These are phyloP conservation scores for Curvularia lunata DNA, from an alignment of 2,329 filamentous ascomycete species.

Conservation along the genomic window DNA sequence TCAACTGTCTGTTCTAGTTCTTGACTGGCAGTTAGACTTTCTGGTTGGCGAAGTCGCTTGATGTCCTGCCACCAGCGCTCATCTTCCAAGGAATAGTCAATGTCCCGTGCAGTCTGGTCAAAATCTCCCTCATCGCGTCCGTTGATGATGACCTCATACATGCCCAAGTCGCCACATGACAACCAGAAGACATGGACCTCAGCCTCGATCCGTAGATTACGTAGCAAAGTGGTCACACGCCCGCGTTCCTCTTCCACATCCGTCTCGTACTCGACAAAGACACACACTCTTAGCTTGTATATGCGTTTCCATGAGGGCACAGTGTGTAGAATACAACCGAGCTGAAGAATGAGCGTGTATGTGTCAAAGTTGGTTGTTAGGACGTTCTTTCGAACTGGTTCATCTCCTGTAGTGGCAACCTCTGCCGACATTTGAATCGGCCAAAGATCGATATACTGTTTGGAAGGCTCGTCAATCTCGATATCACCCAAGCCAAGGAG, in stretches of 20 bases:
- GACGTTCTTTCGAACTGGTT: slow-evolving; percentile 61
- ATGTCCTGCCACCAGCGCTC: slow-evolving; percentile 87
- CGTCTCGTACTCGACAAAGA: slow-evolving; percentile 87
- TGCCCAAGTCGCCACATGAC: slow-evolving; percentile 72
- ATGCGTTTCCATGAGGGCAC: slow-evolving; percentile 79
- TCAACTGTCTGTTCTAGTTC: slow-evolving; percentile 54
- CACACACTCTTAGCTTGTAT: slow-evolving; percentile 76
- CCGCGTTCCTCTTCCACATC: slow-evolving; percentile 80
- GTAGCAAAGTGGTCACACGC: slow-evolving; percentile 74
- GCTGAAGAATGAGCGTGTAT: slow-evolving; percentile 83
- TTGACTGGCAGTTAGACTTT: slow-evolving; percentile 49
- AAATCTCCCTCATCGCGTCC: slow-evolving; percentile 61
- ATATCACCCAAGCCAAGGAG: slow-evolving; percentile 32
- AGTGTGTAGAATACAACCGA: slow-evolving; percentile 83
- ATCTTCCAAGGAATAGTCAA: slow-evolving; percentile 70
- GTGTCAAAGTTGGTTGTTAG: slow-evolving; percentile 91
- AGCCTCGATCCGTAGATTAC: slow-evolving; percentile 82
- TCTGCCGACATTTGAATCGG: slow-evolving; percentile 94
- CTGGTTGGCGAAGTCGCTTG: slow-evolving; percentile 56
- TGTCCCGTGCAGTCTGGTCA: slow-evolving; percentile 63
- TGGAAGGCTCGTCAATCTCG: slow-evolving; percentile 64
- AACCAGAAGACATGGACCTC: slow-evolving; percentile 81
- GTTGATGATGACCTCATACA: slow-evolving; percentile 79
- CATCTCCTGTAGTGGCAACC: slow-evolving; percentile 63
- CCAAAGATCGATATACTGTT: slow-evolving; percentile 87